These are phyloP conservation scores for Sclerotinia sclerotiorum DNA, from an alignment of 2,329 filamentous ascomycete genomes.

Conservation along the genomic window DNA sequence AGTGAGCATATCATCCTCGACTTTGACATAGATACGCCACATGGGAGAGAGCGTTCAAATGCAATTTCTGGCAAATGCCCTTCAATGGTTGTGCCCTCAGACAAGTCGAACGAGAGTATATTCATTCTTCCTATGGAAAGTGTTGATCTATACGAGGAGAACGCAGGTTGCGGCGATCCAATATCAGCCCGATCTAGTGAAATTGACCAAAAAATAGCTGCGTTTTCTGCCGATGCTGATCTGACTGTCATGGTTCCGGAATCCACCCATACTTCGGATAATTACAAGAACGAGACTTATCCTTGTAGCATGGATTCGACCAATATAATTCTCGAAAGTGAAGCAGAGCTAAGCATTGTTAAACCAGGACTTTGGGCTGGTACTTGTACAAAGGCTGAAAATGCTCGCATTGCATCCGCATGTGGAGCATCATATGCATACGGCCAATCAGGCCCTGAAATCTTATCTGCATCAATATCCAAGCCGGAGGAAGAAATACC, in stretches of 20 bases:
- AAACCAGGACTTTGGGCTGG: not conserved
- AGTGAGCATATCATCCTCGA: not conserved
- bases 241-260: not conserved
- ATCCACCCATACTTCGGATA: not conserved
- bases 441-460: not conserved
- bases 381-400: not conserved
- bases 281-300: not conserved
- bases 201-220: not conserved
- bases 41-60: constrained; percentile 11
- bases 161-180: constrained; percentile 1
- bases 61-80: not conserved
- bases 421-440: not conserved
- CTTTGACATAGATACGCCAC: not conserved
- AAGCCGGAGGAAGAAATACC: not conserved
- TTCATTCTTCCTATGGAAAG: not conserved
- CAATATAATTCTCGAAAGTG: not conserved
- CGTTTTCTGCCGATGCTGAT: not conserved
- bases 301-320: not conserved
- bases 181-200: not conserved
- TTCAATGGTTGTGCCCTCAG: not conserved
- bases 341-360: not conserved
- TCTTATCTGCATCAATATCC: not conserved
- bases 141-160: constrained; percentile 6
- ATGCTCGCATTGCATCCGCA: not conserved
- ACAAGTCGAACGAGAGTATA: not conserved